Base-by-base conservation (phyloP, 139 green algal species). In the Microglena sp. region DNA sequence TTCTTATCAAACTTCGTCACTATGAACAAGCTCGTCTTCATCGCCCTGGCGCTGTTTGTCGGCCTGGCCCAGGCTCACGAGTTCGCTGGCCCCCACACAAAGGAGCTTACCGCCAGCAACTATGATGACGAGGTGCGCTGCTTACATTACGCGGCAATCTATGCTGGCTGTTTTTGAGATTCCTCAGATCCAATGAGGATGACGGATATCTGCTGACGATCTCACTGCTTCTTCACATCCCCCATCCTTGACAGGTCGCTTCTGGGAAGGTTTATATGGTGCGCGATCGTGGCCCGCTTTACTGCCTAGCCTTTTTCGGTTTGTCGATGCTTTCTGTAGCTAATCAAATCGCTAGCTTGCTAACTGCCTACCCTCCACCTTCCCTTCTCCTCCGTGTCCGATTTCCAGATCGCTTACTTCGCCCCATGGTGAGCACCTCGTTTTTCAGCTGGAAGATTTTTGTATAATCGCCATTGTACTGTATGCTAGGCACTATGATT, bases 341-440 rank as follows among this genome's bases (percentile, higher is more conserved):
- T 4, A 30, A 32, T 27, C 27, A 15, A 60, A 28, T 59, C 26
- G 2, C 22, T 34, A 11, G 6, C 6, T 6, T 40, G 40, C 2
- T 26, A 7, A 44, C 2, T 32, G 5, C 6, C 36, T 24, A 3
- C 3, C 53, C 32, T n/a, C 24, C 3, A 7, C 31, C 11, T 33
- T 1, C 15, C 4, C 66, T 8, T 1, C 26, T 31, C 31, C 43
- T 53, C n/a, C 22, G 7, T 1, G 3, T 28, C 4, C 3, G 22
- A 24, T 22, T 3, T 1, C 0, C n/a, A n/a, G n/a, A 29, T 4
- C 44, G 77, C 71, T 62, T 89, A 77, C 70, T 89, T 80, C 54
- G 82, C 82, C 28, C 82, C 82, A 15, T 89, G 82, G 82, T 89
- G 82, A 29, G 82, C n/a, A n/a, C n/a, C n/a, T n/a, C n/a, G n/a